phyloP scores from a whole-genome alignment of 768 basidiomycete genomes.

The Panus rudis region DNA sequence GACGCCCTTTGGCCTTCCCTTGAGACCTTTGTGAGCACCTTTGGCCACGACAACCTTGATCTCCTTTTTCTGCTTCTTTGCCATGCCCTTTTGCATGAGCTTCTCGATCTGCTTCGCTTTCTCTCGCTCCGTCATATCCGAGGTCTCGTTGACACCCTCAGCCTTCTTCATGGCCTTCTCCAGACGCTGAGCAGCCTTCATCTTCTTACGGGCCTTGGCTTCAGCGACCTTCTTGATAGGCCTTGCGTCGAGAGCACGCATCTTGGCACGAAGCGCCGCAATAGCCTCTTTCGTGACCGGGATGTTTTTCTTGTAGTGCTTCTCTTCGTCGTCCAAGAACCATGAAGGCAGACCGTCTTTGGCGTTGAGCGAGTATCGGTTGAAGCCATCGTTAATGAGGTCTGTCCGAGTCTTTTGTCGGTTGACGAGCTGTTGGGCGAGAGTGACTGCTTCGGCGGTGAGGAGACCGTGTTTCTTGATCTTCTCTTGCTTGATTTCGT shows the following conservation, averaged over 20 bases:
- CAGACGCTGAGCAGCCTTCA: conserved; percentile 75
- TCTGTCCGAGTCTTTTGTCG: conserved; percentile 82
- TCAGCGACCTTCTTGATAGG: conserved; percentile 99
- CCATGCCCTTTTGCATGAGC: conserved; percentile 75
- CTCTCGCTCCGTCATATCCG: conserved; percentile 90
- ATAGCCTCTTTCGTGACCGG: conserved; percentile 98
- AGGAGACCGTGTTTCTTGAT: conserved; percentile 70
- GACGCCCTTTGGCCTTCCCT: conserved; percentile 91
- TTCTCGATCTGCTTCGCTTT: conserved; percentile 93
- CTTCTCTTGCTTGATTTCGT: conserved; percentile 55
- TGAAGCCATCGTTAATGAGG: conserved; percentile 93
- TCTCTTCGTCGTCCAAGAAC: conserved; percentile 96
- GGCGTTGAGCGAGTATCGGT: conserved; percentile 83
- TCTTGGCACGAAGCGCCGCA: conserved; percentile 74
- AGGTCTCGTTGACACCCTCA: conserved; percentile 81
- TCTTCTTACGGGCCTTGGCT: conserved; percentile 95
- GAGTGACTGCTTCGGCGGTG: conserved; percentile 84
- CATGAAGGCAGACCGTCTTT: conserved; percentile 91
- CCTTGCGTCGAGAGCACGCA: conserved; percentile 89
- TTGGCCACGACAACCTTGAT: conserved; percentile 89
- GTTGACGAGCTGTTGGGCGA: conserved; percentile 90
- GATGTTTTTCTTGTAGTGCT: conserved; percentile 88
- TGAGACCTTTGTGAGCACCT: conserved; percentile 81
- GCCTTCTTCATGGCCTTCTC: conserved; percentile 96
- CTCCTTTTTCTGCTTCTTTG: conserved; percentile 63